These are phyloP conservation scores for Botryotinia globosa DNA, from an alignment of 2,329 filamentous ascomycete genomes.

Conservation along the genomic window DNA sequence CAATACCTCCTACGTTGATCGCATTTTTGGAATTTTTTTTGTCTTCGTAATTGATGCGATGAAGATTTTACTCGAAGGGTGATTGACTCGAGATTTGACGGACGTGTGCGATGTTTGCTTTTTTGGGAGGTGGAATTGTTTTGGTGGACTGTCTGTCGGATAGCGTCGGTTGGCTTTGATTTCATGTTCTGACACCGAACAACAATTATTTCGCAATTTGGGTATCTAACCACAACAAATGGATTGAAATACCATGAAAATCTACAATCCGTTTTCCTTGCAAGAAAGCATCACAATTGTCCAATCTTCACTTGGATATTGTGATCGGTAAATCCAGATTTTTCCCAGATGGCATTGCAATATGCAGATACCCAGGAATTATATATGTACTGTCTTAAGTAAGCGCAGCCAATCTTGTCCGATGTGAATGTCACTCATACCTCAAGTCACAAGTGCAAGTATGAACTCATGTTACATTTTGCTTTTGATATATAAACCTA, in stretches of 20 bases:
- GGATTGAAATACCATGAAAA: not conserved
- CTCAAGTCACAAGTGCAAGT: not conserved
- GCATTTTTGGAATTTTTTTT: not conserved
- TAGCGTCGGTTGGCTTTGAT: not conserved
- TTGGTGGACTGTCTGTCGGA: not conserved
- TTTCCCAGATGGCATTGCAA: not conserved
- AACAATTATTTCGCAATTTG: too few relatives aligned
- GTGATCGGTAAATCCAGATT: not conserved
- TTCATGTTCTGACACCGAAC: not conserved
- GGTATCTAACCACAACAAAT: not conserved
- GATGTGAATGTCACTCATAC: not conserved
- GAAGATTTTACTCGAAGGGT: not conserved
- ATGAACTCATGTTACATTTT: not conserved
- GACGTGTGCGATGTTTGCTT: not conserved
- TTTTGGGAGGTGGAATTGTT: not conserved
- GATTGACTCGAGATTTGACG: not conserved
- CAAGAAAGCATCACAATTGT: not conserved
- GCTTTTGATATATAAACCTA: not conserved
- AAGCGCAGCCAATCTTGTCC: not conserved
- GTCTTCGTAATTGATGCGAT: accelerated
- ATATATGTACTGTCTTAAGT: not conserved
- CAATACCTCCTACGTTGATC: slow-evolving; percentile 23
- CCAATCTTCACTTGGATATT: not conserved
- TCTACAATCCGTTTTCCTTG: not conserved
- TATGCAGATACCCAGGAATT: not conserved